These are phyloP conservation scores for Huiozyma sinensis DNA, from an alignment of 805 yeast species.

Conservation along the genomic window DNA sequence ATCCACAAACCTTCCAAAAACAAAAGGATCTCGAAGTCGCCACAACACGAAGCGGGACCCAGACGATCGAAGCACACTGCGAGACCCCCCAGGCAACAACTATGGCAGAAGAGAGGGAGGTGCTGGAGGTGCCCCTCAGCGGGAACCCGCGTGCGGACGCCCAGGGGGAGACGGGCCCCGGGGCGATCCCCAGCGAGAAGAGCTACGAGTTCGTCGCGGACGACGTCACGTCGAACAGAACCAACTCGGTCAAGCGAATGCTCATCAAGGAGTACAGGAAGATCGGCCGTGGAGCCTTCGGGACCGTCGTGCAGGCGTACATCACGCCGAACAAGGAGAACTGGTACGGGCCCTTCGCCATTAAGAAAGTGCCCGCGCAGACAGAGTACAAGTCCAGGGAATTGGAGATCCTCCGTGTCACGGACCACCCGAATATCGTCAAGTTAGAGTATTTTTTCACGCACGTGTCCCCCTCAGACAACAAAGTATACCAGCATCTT, in stretches of 20 bases:
- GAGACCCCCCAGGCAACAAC: neutral
- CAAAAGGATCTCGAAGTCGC: too few relatives aligned
- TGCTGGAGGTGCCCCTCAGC: too few relatives aligned
- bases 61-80: neutral
- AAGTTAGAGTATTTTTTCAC: constrained; percentile 60
- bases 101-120: neutral
- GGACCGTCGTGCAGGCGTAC: constrained; percentile 72
- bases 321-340: constrained; percentile 31
- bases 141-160: too few relatives aligned
- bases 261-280: constrained; percentile 58
- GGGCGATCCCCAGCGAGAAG: neutral
- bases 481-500: constrained; percentile 62
- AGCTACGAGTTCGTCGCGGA: constrained; percentile 39
- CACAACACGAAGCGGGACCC: too few relatives aligned
- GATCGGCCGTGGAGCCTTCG: constrained; percentile 82
- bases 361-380: constrained; percentile 77
- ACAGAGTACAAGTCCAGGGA: constrained; percentile 80
- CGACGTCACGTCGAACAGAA: constrained; percentile 52
- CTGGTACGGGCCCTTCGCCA: constrained; percentile 77
- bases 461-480: constrained; percentile 51
- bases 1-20: too few relatives aligned
- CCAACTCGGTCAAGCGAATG: constrained; percentile 48
- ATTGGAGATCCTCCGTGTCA: constrained; percentile 61
- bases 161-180: neutral
- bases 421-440: constrained; percentile 74